phyloP scores from a whole-genome alignment of 2,329 filamentous ascomycete species.

The Catunica adiposa region DNA sequence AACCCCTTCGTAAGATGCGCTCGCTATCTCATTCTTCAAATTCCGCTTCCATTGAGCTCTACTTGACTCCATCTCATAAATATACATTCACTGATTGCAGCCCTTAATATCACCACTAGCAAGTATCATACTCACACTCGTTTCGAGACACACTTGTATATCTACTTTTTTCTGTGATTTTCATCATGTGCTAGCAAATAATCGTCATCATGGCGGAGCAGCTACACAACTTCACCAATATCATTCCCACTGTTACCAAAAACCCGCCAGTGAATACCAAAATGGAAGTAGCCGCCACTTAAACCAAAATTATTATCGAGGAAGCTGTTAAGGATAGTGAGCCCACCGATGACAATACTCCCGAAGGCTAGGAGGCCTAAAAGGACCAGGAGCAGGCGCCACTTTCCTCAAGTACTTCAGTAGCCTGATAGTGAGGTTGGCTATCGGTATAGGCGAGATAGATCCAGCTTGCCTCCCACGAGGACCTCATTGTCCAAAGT shows the following conservation, averaged over 20 bases:
- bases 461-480: conserved; percentile 59
- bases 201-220: neutral
- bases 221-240: conserved; percentile 13
- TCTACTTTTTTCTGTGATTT: neutral
- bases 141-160: neutral
- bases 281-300: conserved; percentile 22
- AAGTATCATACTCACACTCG: neutral
- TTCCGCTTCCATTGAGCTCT: neutral
- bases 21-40: neutral
- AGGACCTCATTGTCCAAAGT: conserved; percentile 56
- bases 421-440: conserved; percentile 51
- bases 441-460: conserved; percentile 46
- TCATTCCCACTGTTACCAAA: conserved; percentile 15
- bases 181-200: neutral
- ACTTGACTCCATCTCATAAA: neutral
- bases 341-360: neutral
- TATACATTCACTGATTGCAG: neutral
- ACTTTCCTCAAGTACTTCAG: conserved; percentile 44
- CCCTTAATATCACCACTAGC: neutral
- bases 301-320: conserved; percentile 22
- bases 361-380: neutral
- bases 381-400: neutral
- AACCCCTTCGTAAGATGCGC: neutral
- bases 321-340: conserved; percentile 15
- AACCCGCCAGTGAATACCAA: conserved; percentile 24